These are phyloP conservation scores for Flaveria linearis DNA, from an alignment of 129 eudicot genomes.

Conservation along the genomic window DNA sequence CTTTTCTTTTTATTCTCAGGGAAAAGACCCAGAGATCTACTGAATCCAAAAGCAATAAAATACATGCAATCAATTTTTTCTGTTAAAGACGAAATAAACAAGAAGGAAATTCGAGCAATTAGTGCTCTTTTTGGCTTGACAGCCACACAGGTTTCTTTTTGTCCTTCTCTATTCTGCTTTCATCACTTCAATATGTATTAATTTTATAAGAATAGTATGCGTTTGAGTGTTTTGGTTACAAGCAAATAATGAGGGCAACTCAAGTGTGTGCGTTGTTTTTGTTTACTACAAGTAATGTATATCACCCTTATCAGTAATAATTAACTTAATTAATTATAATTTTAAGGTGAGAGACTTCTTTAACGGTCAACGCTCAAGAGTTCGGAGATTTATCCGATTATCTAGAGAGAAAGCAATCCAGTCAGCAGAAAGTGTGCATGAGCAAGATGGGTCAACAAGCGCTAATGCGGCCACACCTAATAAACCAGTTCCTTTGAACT, in stretches of 20 bases:
- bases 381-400: conserved; percentile 71
- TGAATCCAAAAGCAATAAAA: conserved; percentile 88
- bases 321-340: not conserved
- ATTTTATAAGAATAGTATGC: not conserved
- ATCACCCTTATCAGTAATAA: not conserved
- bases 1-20: conserved; percentile 49
- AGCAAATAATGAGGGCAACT: not conserved
- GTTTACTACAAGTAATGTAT: conserved; percentile 6
- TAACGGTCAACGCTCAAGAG: conserved; percentile 66
- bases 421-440: conserved; percentile 41
- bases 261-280: conserved; percentile 9
- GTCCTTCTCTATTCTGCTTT: not conserved
- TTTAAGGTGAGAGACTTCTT: conserved; percentile 84
- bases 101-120: conserved; percentile 84
- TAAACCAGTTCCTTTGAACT: conserved; percentile 63
- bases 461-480: conserved; percentile 38
- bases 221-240: conserved; percentile 3
- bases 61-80: conserved; percentile 85
- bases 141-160: conserved; percentile 75
- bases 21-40: conserved; percentile 88
- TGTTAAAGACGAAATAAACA: conserved; percentile 82
- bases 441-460: conserved; percentile 43
- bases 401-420: conserved; percentile 68
- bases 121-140: conserved; percentile 90
- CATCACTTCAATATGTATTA: not conserved